Evolutionary conservation across 345 rosid genomes (phyloP), one percentile per base, ranked within the genome.

Genomic region (Kandelia obovata): DNA sequence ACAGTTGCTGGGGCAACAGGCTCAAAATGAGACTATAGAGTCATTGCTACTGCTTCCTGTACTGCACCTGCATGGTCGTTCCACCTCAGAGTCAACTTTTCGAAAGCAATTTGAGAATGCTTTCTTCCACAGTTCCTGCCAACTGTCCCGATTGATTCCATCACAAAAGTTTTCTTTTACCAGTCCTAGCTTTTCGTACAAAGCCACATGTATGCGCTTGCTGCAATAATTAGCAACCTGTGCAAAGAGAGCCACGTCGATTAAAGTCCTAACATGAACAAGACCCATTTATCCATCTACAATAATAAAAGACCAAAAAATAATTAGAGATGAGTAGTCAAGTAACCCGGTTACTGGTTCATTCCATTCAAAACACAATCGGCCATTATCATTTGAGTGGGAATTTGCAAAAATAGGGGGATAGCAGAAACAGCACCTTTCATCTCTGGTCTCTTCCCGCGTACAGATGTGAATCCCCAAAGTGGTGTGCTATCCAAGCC

Each of bases 381-480:
- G 32, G 69, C 80, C 63, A 69, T 72, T 16, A 80, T 63, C 75
- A 72, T 61, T 25, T 70, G 72, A 4, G 73, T 53, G 2, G 85
- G 85, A 26, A 82, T 78, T 64, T 79, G 81, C 82, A 85, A 58
- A 71, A 83, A 82, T 19, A 70, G 68, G 25, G 96, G 92, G 61
- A 84, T 72, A 51, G 73, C 82, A 0, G 87, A 78, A 16, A 83
- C 79, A 16, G 90, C 77, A 84, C 89, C 97, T 84, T 92, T 96
- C 96, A 92, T 92, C 82, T 86, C 96, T 0, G 87, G 79, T 52
- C 96, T 86, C 72, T 82, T 82, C 25, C 96, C 96, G 61, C 93
- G 75, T 17, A 87, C 73, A 60, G 90, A 89, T 46, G 80, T 85
- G 34, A 75, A 73, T 63, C 96, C 97, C 81, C 88, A 89, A 6